Base-by-base conservation (phyloP, 2,329 filamentous ascomycete genomes). In the Tolypocladium inflatum region DNA sequence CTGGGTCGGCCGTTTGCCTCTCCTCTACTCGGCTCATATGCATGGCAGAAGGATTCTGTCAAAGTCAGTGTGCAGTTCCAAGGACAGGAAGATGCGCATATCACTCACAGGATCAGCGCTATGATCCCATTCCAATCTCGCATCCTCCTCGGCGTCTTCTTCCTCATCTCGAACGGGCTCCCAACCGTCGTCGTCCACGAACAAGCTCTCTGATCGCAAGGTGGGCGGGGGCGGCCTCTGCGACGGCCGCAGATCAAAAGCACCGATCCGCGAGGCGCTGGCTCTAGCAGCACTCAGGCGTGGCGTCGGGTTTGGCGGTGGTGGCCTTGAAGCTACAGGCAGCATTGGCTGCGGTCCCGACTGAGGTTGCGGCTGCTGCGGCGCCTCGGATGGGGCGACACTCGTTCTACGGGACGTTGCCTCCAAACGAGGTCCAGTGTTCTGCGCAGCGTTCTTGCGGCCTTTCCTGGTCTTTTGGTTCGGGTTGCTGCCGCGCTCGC, bases 141-240 rank as follows among this genome's bases (percentile, higher is more conserved):
- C 84, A 62, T 85, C 81, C 57, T 85, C 82, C 37, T 86, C 85
- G 8, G 83, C 82, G 15, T 86, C 80, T 37, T 86, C 84, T 26
- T 82, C 85, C 4, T 79, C 77, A 35, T 81, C 74, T 52, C 69
- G 80, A 2, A 88, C 78, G 2, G 89, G 88, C 62, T 91, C 87
- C 89, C 89, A 93, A 51, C 80, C 78, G 61, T 90, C 87, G 30
- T 90, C 87, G 37, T 90, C 85, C n/a, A 91, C 80, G 65, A 92
- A 91, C 6, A 92, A 75, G 55, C 85, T 86, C 57, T 90, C 84
- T 0, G 85, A 81, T 59, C 84, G 79, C 53, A 84, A 75, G 30
- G 82, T 84, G 17, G 83, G 77, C 17, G 80, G 77, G 19, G 81
- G 80, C 3, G 79, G 78, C 38, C 76, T 74, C 58, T 82, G 81